A percentile compares a stretch with the other conserved stretches of the same genome.
Conservation (phyloP, 2,329 filamentous ascomycete genomes). For the Calycina marina region DNA sequence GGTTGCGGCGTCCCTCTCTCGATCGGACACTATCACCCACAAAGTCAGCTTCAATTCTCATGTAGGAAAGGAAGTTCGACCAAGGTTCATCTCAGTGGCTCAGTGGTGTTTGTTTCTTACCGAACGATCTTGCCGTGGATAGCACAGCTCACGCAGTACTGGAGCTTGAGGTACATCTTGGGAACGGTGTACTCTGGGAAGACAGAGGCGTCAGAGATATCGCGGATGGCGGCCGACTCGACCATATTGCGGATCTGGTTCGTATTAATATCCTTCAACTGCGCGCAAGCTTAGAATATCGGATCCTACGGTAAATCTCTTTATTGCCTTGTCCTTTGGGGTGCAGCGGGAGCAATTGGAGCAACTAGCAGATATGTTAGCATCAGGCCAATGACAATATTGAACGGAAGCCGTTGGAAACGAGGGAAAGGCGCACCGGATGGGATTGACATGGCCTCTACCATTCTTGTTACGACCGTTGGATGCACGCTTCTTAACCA, state of each 20-base stretch:
- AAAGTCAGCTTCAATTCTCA: slow-evolving; percentile 28
- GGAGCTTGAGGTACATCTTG: slow-evolving; percentile 99
- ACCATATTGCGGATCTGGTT: slow-evolving; percentile 90
- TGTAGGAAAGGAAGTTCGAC: slow-evolving; percentile 29
- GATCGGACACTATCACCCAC: slow-evolving; percentile 76
- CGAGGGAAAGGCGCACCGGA: neutral
- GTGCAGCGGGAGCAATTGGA: slow-evolving; percentile 64
- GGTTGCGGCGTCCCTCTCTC: slow-evolving; percentile 92
- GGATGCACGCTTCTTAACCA: slow-evolving; percentile 61
- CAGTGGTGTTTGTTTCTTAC: no score
- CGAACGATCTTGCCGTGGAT: slow-evolving; percentile 99
- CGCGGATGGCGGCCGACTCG: slow-evolving; percentile 98
- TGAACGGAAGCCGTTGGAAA: no score
- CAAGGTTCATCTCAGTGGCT: slow-evolving; percentile 44
- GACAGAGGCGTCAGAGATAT: slow-evolving; percentile 99
- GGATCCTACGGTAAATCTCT: slow-evolving; percentile 68
- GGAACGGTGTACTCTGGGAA: slow-evolving; percentile 98
- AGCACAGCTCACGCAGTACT: slow-evolving; percentile 99
- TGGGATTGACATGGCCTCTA: slow-evolving; percentile 96
- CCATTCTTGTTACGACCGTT: slow-evolving; percentile 99
- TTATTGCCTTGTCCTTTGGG: slow-evolving; percentile 98
- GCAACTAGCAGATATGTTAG: slow-evolving; percentile 52
- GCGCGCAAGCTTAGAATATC: neutral
- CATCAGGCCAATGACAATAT: neutral
- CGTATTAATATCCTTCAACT: neutral